Percentiles rank a stretch among this genome's conserved stretches.
Conservation (phyloP, 2,329 filamentous ascomycete species). For the Trichoderma endophyticum region DNA sequence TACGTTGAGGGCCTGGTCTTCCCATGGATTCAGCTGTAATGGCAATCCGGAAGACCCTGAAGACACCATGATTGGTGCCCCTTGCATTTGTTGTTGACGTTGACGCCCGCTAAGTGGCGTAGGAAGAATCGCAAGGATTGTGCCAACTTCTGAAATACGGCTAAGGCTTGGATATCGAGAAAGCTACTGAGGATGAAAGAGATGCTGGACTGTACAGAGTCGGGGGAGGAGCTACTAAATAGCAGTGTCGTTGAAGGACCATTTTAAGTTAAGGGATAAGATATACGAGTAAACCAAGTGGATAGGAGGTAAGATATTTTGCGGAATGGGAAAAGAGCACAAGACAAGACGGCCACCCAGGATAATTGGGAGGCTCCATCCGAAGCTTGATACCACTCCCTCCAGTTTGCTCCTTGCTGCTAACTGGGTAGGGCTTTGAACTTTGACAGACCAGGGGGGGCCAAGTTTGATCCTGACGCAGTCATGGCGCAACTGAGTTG, state of each 20-base stretch:
- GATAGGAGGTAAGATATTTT: neutral
- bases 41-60: slow-evolving; percentile 4
- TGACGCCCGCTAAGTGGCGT: neutral
- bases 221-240: neutral
- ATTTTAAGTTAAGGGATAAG: neutral
- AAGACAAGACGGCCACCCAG: neutral
- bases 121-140: neutral
- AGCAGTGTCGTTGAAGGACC: neutral
- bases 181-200: neutral
- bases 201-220: neutral
- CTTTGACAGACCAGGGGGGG: neutral
- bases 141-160: neutral
- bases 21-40: slow-evolving; percentile 35
- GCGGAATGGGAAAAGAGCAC: neutral
- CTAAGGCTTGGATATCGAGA: neutral
- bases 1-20: slow-evolving; percentile 36
- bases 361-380: neutral
- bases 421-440: neutral
- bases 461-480: neutral
- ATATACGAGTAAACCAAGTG: neutral
- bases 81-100: neutral
- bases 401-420: neutral
- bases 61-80: neutral
- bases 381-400: neutral
- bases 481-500: neutral